Evolutionary conservation across 306 rosid species (phyloP).

Genomic region (Glycine soja): DNA sequence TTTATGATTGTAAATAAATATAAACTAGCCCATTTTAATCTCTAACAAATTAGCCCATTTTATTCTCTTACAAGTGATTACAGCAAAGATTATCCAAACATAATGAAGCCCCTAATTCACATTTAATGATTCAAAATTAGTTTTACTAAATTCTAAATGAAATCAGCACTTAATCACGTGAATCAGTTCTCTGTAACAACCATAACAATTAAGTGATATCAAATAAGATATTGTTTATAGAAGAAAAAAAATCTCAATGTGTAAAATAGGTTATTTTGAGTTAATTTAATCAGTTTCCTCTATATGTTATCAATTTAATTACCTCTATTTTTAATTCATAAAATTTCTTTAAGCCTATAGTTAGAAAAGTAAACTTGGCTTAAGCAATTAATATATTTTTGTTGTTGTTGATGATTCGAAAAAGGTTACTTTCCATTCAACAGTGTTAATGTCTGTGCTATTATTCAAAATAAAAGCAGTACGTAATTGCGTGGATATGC

Average conservation of each 20-base stretch:
- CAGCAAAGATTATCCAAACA: too few relatives aligned
- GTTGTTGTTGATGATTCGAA: conserved; percentile 1
- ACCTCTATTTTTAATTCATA: background rate
- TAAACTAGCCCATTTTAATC: too few relatives aligned
- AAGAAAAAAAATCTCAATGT: background rate
- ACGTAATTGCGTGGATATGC: background rate
- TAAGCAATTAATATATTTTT: background rate
- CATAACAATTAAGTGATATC: too few relatives aligned
- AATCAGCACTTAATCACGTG: background rate
- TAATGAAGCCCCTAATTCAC: too few relatives aligned
- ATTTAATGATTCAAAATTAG: too few relatives aligned
- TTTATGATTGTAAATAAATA: too few relatives aligned
- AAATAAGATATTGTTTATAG: too few relatives aligned
- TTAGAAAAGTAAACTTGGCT: conserved; percentile 1
- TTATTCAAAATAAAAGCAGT: conserved; percentile 33
- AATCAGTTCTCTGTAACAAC: too few relatives aligned
- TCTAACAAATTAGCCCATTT: too few relatives aligned
- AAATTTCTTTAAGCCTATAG: background rate
- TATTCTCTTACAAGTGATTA: too few relatives aligned
- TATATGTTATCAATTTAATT: background rate
- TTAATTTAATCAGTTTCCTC: background rate
- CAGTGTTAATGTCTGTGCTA: background rate
- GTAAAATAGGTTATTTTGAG: background rate
- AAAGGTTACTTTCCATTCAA: conserved; percentile 2
- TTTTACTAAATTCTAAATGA: too few relatives aligned